Percentiles rank a stretch among this genome's conserved stretches.
Conservation (phyloP, 768 basidiomycete species). For the Mycena rosella region DNA sequence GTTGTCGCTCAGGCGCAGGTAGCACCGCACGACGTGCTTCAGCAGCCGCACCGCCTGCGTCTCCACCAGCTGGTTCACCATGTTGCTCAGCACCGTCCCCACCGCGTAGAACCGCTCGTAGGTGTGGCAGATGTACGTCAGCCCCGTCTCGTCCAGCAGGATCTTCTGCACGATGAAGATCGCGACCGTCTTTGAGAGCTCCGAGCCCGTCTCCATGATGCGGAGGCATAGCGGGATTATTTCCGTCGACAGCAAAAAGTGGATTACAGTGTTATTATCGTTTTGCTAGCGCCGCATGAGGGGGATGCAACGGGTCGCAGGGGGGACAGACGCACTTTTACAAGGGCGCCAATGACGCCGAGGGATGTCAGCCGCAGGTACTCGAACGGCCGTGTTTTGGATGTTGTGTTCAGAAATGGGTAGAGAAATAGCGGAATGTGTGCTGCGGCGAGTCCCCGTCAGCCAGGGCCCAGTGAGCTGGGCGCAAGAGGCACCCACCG, state of each 20-base stretch:
- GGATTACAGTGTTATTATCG: slow-evolving; percentile 98
- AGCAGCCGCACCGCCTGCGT: slow-evolving; percentile 96
- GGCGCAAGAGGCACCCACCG: slow-evolving; percentile 63
- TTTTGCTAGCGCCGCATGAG: slow-evolving; percentile 78
- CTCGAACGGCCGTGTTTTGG: slow-evolving; percentile 99
- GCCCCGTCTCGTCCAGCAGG: slow-evolving; percentile 94
- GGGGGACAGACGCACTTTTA: slow-evolving; percentile 76
- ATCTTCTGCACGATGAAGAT: slow-evolving; percentile 99
- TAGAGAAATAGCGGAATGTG: slow-evolving; percentile 99
- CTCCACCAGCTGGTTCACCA: slow-evolving; percentile 98
- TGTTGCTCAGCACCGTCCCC: slow-evolving; percentile 97
- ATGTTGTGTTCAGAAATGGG: slow-evolving; percentile 98
- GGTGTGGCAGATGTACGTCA: slow-evolving; percentile 99
- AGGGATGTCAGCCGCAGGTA: slow-evolving; percentile 98
- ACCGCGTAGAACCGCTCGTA: slow-evolving; percentile 99
- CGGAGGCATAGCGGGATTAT: slow-evolving; percentile 99
- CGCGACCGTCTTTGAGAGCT: slow-evolving; percentile 98
- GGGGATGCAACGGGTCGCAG: background rate
- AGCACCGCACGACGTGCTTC: slow-evolving; percentile 98
- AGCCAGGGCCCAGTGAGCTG: slow-evolving; percentile 48
- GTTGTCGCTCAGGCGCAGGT: slow-evolving; percentile 95
- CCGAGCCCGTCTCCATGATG: slow-evolving; percentile 99
- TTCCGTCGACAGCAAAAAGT: slow-evolving; percentile 98
- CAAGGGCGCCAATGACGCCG: slow-evolving; percentile 98
- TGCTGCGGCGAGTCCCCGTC: slow-evolving; percentile 77